These are phyloP conservation scores for Exophiala sp. DNA, from an alignment of 2,329 filamentous ascomycete genomes.

Conservation along the genomic window DNA sequence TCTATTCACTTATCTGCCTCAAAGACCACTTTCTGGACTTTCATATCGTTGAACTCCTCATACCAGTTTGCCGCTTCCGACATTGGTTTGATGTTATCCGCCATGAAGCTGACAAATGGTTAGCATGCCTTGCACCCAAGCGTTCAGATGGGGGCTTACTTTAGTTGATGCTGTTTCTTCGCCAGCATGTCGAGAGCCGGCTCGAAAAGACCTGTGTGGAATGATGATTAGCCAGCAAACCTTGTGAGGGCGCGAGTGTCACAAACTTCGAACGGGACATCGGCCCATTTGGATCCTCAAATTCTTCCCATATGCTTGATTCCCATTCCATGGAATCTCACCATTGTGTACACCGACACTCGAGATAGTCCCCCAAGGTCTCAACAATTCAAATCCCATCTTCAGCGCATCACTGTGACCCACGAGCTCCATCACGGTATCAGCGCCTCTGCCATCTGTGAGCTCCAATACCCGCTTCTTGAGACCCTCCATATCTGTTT, in stretches of 20 bases:
- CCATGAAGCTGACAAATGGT: conserved; percentile 62
- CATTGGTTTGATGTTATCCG: conserved; percentile 70
- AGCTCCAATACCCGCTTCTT: conserved; percentile 67
- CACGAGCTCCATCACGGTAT: conserved; percentile 78
- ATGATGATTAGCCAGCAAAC: neutral
- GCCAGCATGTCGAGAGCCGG: conserved; percentile 63
- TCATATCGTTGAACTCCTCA: conserved; percentile 68
- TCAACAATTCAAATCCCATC: conserved; percentile 65
- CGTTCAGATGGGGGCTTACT: conserved; percentile 47
- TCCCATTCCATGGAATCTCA: conserved; percentile 65
- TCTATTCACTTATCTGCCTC: conserved; percentile 40
- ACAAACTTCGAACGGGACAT: conserved; percentile 62
- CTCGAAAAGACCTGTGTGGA: conserved; percentile 54
- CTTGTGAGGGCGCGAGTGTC: neutral
- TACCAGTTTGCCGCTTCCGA: conserved; percentile 65
- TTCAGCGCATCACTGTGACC: conserved; percentile 65
- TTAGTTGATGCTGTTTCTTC: conserved; percentile 63
- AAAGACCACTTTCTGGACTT: conserved; percentile 72
- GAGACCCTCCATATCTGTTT: conserved; percentile 62
- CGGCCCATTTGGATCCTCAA: conserved; percentile 71
- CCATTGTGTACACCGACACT: conserved; percentile 74
- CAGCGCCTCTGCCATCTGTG: conserved; percentile 77
- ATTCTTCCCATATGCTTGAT: conserved; percentile 66
- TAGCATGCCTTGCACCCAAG: conserved; percentile 20
- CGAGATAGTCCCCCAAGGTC: conserved; percentile 70